Evolutionary conservation across 768 basidiomycete species (phyloP), one percentile per base, ranked within the genome.

Genomic region (Tephrocybe sp.): DNA sequence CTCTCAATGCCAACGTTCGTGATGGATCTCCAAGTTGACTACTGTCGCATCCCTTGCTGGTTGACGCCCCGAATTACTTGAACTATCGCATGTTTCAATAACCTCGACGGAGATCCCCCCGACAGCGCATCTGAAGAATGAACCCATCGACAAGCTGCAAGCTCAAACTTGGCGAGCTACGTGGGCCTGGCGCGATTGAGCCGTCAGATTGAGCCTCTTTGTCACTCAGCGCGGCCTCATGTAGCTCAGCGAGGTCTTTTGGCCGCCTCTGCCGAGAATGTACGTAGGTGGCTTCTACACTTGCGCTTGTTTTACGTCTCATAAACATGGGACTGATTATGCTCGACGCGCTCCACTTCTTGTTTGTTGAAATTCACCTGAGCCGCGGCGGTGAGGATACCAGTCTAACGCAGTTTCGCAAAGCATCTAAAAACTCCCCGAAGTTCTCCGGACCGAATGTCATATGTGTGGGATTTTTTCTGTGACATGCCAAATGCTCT

Each of bases 231-330:
- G 18, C 44, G 16, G 44, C 50, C 36, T 45, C 44, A 45, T 51
- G 44, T 36, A 40, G 22, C 18, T 27, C 27, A 51, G 46, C 37
- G 44, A 51, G 43, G 30, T 24, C 25, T 27, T 45, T 34, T n/a
- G 18, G 11, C 27, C 16, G 37, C 36, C 37, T 46, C 18, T 9
- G 3, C 36, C 28, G 44, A 44, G 27, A 37, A 19, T 21, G 30
- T 37, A n/a, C 13, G 30, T 18, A 32, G 19, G 34, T 34, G 25
- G 21, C 27, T 24, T 50, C 42, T n/a, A 21, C 32, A 16, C n/a
- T 11, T 38, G 8, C 21, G 9, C n/a, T 30, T 44, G 21, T 13
- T 26, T 39, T 51, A 51, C 50, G 50, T 51, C 6, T 37, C 28
- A 19, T 9, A n/a, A n/a, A n/a, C 18, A 13, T 26, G 26, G 40